A percentile compares a stretch with the other conserved stretches of the same genome.
These are phyloP conservation scores for Flaveria linearis DNA, from an alignment of 129 eudicot genomes.

Conservation along the genomic window DNA sequence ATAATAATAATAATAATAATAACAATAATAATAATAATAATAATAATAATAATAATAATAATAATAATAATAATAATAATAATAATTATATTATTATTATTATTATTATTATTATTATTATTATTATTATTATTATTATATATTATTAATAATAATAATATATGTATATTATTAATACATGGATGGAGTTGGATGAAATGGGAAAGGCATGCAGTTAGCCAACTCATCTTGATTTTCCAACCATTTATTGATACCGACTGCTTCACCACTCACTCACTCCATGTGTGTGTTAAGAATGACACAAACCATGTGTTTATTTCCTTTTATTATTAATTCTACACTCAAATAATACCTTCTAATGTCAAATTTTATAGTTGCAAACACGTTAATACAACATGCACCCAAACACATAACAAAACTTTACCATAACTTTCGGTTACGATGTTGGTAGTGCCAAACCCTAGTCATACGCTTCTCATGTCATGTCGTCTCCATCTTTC, in stretches of 20 bases:
- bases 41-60: too few species aligned
- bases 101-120: too few species aligned
- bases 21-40: too few species aligned
- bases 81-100: too few species aligned
- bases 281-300: conserved; percentile 42
- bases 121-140: too few species aligned
- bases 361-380: conserved; percentile 23
- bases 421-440: conserved; percentile 61
- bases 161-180: conserved; percentile 21
- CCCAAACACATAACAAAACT: conserved; percentile 39
- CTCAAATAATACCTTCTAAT: conserved; percentile 32
- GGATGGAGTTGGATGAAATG: conserved; percentile 44
- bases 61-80: too few species aligned
- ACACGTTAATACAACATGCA: conserved; percentile 30
- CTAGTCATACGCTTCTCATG: conserved; percentile 31
- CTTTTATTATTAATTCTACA: conserved; percentile 33
- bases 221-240: conserved; percentile 48
- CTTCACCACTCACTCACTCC: conserved; percentile 49
- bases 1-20: too few species aligned
- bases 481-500: conserved; percentile 32
- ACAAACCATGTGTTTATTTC: conserved; percentile 42
- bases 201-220: conserved; percentile 48
- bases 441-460: conserved; percentile 48
- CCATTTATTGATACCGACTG: conserved; percentile 48
- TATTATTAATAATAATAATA: neutral